Percentiles rank a stretch among this genome's conserved stretches.
phyloP scores from a whole-genome alignment of 495 filamentous ascomycete genomes.

The Penicillium flavigenum region DNA sequence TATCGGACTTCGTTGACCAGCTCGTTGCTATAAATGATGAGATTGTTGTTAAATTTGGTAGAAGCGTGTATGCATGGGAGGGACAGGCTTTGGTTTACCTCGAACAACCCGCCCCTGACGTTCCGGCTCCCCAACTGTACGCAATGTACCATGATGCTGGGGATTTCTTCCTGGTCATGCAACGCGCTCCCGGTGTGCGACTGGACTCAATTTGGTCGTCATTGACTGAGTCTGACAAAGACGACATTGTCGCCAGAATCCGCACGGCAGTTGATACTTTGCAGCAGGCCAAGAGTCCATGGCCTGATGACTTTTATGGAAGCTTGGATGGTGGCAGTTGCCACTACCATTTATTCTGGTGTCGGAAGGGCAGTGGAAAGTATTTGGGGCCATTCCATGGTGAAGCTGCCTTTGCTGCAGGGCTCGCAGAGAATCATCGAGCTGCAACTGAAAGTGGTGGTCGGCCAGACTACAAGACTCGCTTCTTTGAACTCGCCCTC shows the following conservation, averaged over 20 bases:
- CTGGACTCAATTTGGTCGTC: constrained; percentile 27
- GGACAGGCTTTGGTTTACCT: constrained; percentile 31
- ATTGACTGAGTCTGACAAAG: constrained; percentile 26
- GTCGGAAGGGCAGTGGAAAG: constrained; percentile 19
- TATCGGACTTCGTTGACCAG: constrained; percentile 21
- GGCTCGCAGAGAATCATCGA: constrained; percentile 26
- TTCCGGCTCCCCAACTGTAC: constrained; percentile 31
- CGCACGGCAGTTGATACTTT: constrained; percentile 22
- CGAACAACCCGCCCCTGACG: constrained; percentile 26
- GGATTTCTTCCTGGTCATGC: constrained; percentile 28
- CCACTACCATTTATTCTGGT: constrained; percentile 29
- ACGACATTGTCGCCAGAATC: constrained; percentile 26
- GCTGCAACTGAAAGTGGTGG: constrained; percentile 23
- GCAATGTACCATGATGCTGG: constrained; percentile 28
- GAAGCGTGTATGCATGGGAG: constrained; percentile 19
- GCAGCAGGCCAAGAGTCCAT: constrained; percentile 23
- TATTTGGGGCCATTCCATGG: constrained; percentile 25
- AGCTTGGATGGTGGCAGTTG: constrained; percentile 23
- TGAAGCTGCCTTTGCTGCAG: constrained; percentile 28
- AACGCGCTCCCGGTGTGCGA: constrained; percentile 26
- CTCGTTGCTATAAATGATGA: constrained; percentile 28
- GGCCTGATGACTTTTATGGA: constrained; percentile 25
- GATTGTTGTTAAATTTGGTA: constrained; percentile 32
- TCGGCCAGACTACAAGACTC: constrained; percentile 26
- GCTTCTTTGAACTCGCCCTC: constrained; percentile 27